These are phyloP conservation scores for Paraphaeosphaeria sporulosa DNA, from an alignment of 2,329 filamentous ascomycete species.

Conservation along the genomic window DNA sequence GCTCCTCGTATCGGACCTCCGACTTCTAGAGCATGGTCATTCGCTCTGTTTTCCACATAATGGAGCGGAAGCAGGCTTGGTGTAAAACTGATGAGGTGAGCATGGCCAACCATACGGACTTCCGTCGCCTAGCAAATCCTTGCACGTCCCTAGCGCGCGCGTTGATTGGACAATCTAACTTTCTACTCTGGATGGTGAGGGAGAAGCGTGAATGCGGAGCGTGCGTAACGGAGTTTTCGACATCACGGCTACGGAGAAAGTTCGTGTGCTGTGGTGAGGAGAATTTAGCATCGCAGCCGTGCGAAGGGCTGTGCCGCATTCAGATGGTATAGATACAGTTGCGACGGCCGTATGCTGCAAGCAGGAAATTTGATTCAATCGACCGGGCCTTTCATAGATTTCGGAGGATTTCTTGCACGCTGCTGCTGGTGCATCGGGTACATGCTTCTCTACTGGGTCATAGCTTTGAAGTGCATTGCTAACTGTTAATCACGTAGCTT, in stretches of 20 bases:
- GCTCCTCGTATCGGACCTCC: slow-evolving; percentile 10
- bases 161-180: not conserved
- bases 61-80: not conserved
- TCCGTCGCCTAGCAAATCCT: slow-evolving; percentile 11
- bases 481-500: not conserved
- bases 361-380: slow-evolving; percentile 10
- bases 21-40: slow-evolving; percentile 5
- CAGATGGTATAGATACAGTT: slow-evolving; percentile 9
- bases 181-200: slow-evolving; percentile 9
- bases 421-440: slow-evolving; percentile 11
- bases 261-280: slow-evolving; percentile 4
- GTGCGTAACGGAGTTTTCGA: slow-evolving; percentile 8
- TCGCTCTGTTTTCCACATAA: slow-evolving; percentile 8
- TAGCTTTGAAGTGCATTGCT: not conserved
- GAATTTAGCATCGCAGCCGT: not conserved
- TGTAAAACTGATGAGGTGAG: slow-evolving; percentile 8
- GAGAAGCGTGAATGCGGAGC: slow-evolving; percentile 1
- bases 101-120: slow-evolving; percentile 8
- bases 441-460: not conserved
- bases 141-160: not conserved
- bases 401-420: slow-evolving; percentile 1
- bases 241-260: not conserved
- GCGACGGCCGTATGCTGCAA: not conserved
- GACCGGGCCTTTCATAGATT: not conserved
- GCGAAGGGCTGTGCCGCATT: slow-evolving; percentile 7